Base-by-base conservation (phyloP, 306 rosid genomes). In the Casuarina equisetifolia region DNA sequence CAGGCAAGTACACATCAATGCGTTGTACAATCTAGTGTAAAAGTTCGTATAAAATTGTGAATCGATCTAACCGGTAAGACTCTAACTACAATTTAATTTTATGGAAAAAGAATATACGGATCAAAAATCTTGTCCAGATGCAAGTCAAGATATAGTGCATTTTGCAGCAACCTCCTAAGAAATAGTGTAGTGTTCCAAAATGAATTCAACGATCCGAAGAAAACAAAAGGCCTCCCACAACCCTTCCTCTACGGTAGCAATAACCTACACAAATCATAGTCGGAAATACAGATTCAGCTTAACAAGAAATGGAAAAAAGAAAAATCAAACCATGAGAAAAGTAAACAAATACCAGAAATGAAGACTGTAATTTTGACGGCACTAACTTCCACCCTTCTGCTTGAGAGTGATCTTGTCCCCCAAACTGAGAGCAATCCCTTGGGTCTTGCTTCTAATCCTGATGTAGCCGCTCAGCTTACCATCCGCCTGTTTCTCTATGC, bases 351-450 rank as follows among this genome's bases (percentile, higher is more conserved):
- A 63, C 69, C 69, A 6, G 69, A 13, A 40, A 38, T 6, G 44
- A 63, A 11, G 6, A 63, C 69, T 15, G 20, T 63, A 36, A 3
- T 13, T n/a, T 63, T 15, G 20, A 39, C 46, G 36, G 64, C 39
- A 58, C 35, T 57, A 58, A 58, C 38, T 19, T 58, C 89, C 72
- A 72, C 97, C 99, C 89, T 91, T 96, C 90, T 96, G 99, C 83
- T 96, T 96, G 93, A 96, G 88, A 61, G 99, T 96, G 85, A 96
- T 92, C 88, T 96, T 96, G 80, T 96, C 99, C 49, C 99, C 99
- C 6, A 96, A 97, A 84, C 98, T 92, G 48, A 96, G 93, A 68
- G 98, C 99, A 76, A 96, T 96, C 59, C 99, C 99, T 83, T 96
- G 99, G 70, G 99, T 96, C 86, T 96, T 96, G 85, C 99, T 96